Base-by-base conservation (phyloP, 2,329 filamentous ascomycete genomes). In the Fusarium sp. region DNA sequence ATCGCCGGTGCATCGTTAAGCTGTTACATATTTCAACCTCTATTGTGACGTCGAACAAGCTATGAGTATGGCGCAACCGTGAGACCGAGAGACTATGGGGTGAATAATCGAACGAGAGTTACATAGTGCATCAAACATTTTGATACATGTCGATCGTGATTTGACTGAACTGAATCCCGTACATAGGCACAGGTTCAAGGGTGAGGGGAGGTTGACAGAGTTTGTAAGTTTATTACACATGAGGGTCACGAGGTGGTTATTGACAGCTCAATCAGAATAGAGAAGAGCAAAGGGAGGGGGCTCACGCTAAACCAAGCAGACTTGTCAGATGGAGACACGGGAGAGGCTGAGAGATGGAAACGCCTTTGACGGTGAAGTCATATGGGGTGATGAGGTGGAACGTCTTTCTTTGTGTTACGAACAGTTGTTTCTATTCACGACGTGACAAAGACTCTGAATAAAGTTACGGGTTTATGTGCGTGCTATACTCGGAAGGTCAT, bases 251-350 rank as follows among this genome's bases (percentile, higher is more conserved):
- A 58, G 71, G 59, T 67, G 56, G 36, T 52, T 52, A 32, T 36
- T 63, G 62, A 50, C 62, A 68, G 55, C 34, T 62, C 60, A 51
- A 74, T 62, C 66, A 58, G 54, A 36, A 36, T 18, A 32, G 22
- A 20, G 38, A 55, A 39, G 26, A 45, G 50, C 38, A 70, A 54
- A 59, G 56, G 50, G 58, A 39, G 45, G 47, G 24, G 24, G 42
- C 28, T 48, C 48, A 36, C 48, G 63, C 66, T 70, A 66, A 41
- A 66, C 41, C 38, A 41, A 59, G 51, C 38, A 70, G 66, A 66
- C 52, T 52, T 70, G 72, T 62, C 67, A 50, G 62, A 74, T 61
- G 71, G 58, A 48, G 67, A 70, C 51, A 59, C 66, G 59, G 67
- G 67, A 65, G 67, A 70, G 67, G 67, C 66, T 70, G 66, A 70